These are phyloP conservation scores for Rutstroemia sp. DNA, from an alignment of 2,329 filamentous ascomycete genomes.

Conservation along the genomic window DNA sequence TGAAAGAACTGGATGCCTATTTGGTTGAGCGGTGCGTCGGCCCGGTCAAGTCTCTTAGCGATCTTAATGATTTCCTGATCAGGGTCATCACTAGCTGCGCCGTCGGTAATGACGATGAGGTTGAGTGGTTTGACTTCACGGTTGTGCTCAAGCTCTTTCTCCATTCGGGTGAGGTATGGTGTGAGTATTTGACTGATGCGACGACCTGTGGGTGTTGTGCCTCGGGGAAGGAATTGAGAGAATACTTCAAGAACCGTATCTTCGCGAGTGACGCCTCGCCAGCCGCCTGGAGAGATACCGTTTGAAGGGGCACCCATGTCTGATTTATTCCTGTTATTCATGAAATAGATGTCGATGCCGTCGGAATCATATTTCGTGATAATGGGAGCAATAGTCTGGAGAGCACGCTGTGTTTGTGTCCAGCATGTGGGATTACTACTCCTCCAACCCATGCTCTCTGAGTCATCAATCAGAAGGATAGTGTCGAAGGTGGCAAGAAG, in stretches of 20 bases:
- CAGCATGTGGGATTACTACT: constrained; percentile 42
- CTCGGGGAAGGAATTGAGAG: constrained; percentile 50
- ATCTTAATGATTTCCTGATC: constrained; percentile 59
- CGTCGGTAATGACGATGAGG: constrained; percentile 90
- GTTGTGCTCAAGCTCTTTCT: constrained; percentile 30
- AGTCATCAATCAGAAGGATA: constrained; percentile 86
- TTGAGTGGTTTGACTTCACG: constrained; percentile 68
- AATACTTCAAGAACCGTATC: constrained; percentile 63
- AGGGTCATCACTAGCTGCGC: constrained; percentile 71
- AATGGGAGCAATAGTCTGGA: constrained; percentile 70
- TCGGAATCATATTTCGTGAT: constrained; percentile 74
- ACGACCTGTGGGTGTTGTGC: constrained; percentile 67
- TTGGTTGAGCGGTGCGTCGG: constrained; percentile 70
- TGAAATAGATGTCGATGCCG: constrained; percentile 86
- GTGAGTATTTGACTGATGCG: constrained; percentile 64
- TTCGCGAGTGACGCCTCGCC: constrained; percentile 54
- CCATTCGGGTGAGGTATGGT: constrained; percentile 58
- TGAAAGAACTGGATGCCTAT: constrained; percentile 95
- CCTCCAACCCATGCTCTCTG: constrained; percentile 66
- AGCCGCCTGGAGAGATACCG: constrained; percentile 43
- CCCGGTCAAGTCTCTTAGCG: constrained; percentile 62
- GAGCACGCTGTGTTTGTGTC: constrained; percentile 63
- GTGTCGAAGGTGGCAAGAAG: constrained; percentile 81
- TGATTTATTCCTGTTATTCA: constrained; percentile 55
- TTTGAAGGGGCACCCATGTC: constrained; percentile 29